Evolutionary conservation across 306 rosid genomes (phyloP).

Genomic region (Gastrolobium villosum): DNA sequence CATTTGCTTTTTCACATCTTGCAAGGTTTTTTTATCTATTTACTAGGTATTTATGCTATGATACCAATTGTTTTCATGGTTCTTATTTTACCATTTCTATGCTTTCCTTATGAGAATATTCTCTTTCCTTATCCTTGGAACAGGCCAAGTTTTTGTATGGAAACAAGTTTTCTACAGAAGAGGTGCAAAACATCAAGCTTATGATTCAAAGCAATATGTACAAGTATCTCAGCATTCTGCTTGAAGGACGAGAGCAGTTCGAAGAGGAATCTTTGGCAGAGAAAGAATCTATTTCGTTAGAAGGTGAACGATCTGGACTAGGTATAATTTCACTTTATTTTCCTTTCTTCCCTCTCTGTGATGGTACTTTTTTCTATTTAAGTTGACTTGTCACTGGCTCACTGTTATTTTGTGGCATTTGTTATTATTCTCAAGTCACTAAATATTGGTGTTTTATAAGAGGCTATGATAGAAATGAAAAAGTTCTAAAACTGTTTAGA

Average conservation of each 20-base stretch:
- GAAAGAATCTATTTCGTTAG: conserved; percentile 45
- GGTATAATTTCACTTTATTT: conserved; percentile 51
- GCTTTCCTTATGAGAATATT: conserved; percentile 33
- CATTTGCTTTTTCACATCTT: conserved; percentile 14
- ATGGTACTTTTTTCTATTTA: conserved; percentile 39
- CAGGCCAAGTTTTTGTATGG: conserved; percentile 89
- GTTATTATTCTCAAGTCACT: conserved; percentile 27
- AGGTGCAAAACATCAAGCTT: conserved; percentile 78
- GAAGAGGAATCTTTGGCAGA: conserved; percentile 81
- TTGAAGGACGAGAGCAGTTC: conserved; percentile 91
- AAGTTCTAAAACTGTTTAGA: conserved; percentile 11
- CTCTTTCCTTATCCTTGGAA: conserved; percentile 39
- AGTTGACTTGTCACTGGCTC: conserved; percentile 31
- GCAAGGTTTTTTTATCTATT: conserved; percentile 15
- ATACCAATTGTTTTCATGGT: conserved; percentile 6
- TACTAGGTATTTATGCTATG: conserved; percentile 5
- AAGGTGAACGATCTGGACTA: conserved; percentile 55
- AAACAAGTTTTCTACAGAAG: conserved; percentile 74
- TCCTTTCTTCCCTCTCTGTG: conserved; percentile 34
- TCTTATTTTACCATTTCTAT: conserved; percentile 14
- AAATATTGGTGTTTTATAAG: conserved; percentile 10
- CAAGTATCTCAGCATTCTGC: conserved; percentile 85
- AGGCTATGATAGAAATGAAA: background rate
- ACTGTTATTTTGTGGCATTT: conserved; percentile 28
- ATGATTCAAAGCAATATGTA: conserved; percentile 96